Percentiles rank a stretch among this genome's conserved stretches.
phyloP scores from a whole-genome alignment of 1,284 basidiomycete genomes.

The Tilletia caries region DNA sequence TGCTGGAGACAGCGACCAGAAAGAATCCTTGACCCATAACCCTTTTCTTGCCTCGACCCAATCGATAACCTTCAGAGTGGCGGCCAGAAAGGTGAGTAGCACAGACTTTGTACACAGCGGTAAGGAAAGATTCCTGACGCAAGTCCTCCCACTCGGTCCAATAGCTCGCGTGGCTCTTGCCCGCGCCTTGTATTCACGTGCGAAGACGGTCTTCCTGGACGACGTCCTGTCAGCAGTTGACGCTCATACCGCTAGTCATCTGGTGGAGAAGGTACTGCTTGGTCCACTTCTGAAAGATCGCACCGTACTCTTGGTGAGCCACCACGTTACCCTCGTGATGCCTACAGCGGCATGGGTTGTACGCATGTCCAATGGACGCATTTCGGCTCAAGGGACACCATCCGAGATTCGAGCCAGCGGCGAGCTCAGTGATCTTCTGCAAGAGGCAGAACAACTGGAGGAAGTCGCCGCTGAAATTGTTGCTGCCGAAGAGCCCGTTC shows the following conservation, averaged over 20 bases:
- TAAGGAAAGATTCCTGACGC: too few species aligned
- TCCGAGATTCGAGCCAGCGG: constrained; percentile 24
- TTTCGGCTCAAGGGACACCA: constrained; percentile 25
- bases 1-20: background rate
- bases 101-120: too few species aligned
- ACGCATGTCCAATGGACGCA: constrained; percentile 31
- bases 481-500: constrained; percentile 15
- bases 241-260: constrained; percentile 61
- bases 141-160: too few species aligned
- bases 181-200: constrained; percentile 42
- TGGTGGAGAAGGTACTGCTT: constrained; percentile 23
- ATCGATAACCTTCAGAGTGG: constrained; percentile 33
- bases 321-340: constrained; percentile 53
- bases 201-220: constrained; percentile 40
- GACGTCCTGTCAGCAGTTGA: constrained; percentile 61
- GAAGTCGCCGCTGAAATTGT: constrained; percentile 35
- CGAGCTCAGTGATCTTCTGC: constrained; percentile 12
- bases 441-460: constrained; percentile 56
- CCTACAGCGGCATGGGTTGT: constrained; percentile 28
- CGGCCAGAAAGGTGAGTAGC: constrained; percentile 47
- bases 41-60: too few species aligned
- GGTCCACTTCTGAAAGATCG: constrained; percentile 56
- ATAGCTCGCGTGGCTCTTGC: constrained; percentile 49
- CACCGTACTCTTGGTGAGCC: constrained; percentile 73
- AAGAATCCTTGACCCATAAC: background rate